phyloP scores from a whole-genome alignment of 441 rosid genomes.

The Erysimum cheiri region DNA sequence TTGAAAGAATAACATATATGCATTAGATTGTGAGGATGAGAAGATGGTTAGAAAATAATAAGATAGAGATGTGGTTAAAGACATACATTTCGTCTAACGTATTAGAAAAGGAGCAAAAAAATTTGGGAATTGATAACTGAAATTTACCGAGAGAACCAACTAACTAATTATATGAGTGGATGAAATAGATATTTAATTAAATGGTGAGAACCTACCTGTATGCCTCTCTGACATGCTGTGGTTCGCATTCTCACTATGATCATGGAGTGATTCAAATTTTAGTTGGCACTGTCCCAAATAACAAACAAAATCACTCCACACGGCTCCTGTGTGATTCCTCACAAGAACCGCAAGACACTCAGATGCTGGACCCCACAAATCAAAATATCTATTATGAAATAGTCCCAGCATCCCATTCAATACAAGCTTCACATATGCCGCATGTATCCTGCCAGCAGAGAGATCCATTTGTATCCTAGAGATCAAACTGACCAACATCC shows the following conservation, averaged over 20 bases:
- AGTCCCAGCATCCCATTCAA: conserved; percentile 84
- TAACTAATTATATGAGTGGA: conserved; percentile 4
- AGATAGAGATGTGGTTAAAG: conserved; percentile 3
- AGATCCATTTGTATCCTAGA: conserved; percentile 69
- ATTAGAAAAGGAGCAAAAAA: conserved; percentile 4
- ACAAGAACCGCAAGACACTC: conserved; percentile 81
- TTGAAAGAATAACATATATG: conserved; percentile 35
- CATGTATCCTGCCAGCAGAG: conserved; percentile 74
- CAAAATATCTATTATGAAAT: conserved; percentile 71
- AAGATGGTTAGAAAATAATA: conserved; percentile 22
- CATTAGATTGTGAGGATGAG: conserved; percentile 20
- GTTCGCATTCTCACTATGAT: conserved; percentile 46
- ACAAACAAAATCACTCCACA: conserved; percentile 72
- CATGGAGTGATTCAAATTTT: conserved; percentile 49
- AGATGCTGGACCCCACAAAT: conserved; percentile 72
- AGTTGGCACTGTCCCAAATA: conserved; percentile 61
- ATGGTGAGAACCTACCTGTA: conserved; percentile 55
- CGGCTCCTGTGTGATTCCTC: conserved; percentile 54
- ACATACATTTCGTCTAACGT: neutral
- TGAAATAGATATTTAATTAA: conserved; percentile 31
- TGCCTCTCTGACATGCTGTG: conserved; percentile 46
- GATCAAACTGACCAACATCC: conserved; percentile 64
- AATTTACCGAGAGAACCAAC: conserved; percentile 12
- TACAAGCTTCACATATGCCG: conserved; percentile 58
- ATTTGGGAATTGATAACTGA: conserved; percentile 2